Conservation (phyloP, 441 rosid species). For the Melastoma candidum region DNA sequence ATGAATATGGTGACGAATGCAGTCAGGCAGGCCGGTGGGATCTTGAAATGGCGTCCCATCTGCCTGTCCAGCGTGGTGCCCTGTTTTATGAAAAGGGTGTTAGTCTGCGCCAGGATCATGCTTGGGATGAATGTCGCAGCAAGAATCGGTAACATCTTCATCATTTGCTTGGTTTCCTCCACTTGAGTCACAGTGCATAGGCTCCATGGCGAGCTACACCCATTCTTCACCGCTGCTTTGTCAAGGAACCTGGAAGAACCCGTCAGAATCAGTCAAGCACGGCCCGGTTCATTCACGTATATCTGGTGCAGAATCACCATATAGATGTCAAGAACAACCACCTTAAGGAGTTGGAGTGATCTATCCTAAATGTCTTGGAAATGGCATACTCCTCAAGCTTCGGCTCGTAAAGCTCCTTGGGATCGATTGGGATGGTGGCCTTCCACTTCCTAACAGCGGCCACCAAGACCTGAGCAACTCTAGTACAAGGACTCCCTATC, state of each 20-base stretch:
- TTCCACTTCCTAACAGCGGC: conserved; percentile 24
- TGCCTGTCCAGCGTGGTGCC: conserved; percentile 25
- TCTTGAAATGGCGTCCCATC: conserved; percentile 31
- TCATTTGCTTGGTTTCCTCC: conserved; percentile 34
- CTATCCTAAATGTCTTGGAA: conserved; percentile 17
- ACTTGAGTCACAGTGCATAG: conserved; percentile 32
- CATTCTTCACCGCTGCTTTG: conserved; percentile 29
- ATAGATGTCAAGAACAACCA: background rate
- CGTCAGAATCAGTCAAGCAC: background rate
- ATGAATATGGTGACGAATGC: conserved; percentile 32
- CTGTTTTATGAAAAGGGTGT: conserved; percentile 30
- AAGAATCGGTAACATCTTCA: conserved; percentile 30
- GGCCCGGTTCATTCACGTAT: background rate
- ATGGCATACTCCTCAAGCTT: conserved; percentile 22
- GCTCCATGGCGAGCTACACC: conserved; percentile 21
- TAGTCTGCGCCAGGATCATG: conserved; percentile 19
- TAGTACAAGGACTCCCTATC: conserved; percentile 24
- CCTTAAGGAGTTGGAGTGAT: conserved; percentile 28
- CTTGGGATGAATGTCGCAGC: conserved; percentile 24
- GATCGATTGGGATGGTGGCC: conserved; percentile 18
- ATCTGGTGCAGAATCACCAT: background rate
- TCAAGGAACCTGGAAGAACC: conserved; percentile 25
- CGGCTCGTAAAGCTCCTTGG: conserved; percentile 25
- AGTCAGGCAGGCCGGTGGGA: conserved; percentile 26
- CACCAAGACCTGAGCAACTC: conserved; percentile 25